These are phyloP conservation scores for Croton setiger DNA, from an alignment of 441 rosid species.

Conservation along the genomic window DNA sequence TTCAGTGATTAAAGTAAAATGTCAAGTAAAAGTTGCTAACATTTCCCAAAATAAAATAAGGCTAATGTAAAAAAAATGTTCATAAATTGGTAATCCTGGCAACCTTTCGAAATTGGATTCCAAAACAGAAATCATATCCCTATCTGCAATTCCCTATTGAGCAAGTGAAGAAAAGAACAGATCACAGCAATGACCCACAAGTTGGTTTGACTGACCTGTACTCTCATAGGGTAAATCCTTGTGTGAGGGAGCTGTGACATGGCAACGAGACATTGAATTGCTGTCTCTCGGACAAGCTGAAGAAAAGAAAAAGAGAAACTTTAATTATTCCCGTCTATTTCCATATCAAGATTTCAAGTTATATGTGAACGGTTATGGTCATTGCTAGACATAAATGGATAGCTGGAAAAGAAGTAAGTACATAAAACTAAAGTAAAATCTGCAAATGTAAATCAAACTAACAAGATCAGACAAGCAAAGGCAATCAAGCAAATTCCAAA, in stretches of 20 bases:
- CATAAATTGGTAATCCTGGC: neutral
- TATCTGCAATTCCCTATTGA: neutral
- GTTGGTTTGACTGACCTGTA: conserved; percentile 45
- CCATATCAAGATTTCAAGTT: neutral
- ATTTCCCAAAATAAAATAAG: neutral
- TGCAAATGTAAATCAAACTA: neutral
- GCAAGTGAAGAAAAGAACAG: neutral
- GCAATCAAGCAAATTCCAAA: neutral
- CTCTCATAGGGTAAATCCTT: conserved; percentile 69
- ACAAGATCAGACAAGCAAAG: neutral
- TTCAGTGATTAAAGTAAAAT: neutral
- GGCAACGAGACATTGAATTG: conserved; percentile 75
- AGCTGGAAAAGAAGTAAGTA: neutral
- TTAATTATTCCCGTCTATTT: neutral
- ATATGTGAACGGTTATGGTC: neutral
- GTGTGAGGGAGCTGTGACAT: conserved; percentile 65
- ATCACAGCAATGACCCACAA: neutral
- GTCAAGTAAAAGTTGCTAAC: neutral
- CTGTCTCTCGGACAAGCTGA: conserved; percentile 84
- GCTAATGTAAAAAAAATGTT: neutral
- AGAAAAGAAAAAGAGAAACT: neutral
- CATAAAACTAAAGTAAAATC: neutral
- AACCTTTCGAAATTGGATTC: neutral
- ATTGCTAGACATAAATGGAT: neutral
- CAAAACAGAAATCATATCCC: neutral